Conservation (phyloP, 768 basidiomycete species). For the Brasilioporus rufonigricans region DNA sequence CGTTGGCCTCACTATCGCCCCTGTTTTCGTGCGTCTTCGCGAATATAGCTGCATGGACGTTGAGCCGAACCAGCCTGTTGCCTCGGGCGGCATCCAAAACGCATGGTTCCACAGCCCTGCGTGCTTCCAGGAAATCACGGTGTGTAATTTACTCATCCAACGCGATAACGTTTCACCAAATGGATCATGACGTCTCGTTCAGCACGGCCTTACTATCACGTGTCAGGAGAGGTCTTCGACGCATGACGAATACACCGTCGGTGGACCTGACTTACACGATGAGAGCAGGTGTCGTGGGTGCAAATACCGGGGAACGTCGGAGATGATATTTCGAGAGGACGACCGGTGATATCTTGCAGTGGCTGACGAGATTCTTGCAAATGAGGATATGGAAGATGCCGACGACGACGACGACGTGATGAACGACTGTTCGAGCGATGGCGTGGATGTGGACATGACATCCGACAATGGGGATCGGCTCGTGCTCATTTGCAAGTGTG, state of each 20-base stretch:
- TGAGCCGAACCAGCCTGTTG: constrained; percentile 32
- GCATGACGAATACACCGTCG: constrained; percentile 44
- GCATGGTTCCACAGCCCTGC: constrained; percentile 38
- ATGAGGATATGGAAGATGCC: constrained; percentile 10
- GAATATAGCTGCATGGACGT: constrained; percentile 51
- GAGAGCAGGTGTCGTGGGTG: constrained; percentile 37
- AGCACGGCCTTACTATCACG: constrained; percentile 24
- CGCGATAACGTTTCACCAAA: constrained; percentile 2
- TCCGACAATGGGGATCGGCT: constrained; percentile 20
- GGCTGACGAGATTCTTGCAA: constrained; percentile 8
- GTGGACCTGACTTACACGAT: constrained; percentile 42
- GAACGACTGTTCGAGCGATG: constrained; percentile 27
- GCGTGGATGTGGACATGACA: constrained; percentile 27
- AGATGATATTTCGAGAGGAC: constrained; percentile 29
- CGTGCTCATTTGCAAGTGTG: constrained; percentile 37
- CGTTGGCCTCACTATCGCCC: constrained; percentile 41
- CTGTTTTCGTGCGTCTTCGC: constrained; percentile 56
- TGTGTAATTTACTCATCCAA: constrained; percentile 17
- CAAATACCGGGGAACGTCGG: constrained; percentile 24
- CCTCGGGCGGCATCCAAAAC: constrained; percentile 37
- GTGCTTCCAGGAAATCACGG: constrained; percentile 17
- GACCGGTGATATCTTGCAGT: constrained; percentile 24
- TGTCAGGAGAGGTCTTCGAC: constrained; percentile 24
- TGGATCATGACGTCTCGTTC: not conserved
- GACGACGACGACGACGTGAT: constrained; percentile 31